phyloP scores from a whole-genome alignment of 2,329 filamentous ascomycete genomes.

The Xylariaceae sp. region DNA sequence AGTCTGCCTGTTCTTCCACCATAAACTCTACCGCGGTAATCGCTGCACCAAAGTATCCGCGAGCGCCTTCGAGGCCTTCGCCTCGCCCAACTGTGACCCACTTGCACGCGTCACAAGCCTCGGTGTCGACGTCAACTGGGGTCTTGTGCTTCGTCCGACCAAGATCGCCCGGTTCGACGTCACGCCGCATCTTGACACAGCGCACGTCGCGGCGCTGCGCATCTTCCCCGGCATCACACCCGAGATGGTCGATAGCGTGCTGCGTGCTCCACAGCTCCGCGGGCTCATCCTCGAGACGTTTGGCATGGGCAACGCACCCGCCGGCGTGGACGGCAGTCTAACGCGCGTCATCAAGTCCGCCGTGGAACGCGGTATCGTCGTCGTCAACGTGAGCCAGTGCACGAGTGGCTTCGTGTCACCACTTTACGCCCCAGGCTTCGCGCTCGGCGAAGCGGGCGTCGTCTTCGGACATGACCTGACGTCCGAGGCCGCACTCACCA shows the following conservation, averaged over 20 bases:
- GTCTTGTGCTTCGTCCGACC: conserved; percentile 75
- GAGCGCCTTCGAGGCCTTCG: conserved; percentile 85
- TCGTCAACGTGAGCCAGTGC: conserved; percentile 94
- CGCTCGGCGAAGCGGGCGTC: conserved; percentile 81
- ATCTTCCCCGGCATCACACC: conserved; percentile 93
- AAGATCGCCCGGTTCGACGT: conserved; percentile 77
- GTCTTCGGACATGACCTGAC: conserved; percentile 91
- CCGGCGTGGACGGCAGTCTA: conserved; percentile 78
- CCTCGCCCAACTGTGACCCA: conserved; percentile 83
- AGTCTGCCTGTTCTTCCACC: conserved; percentile 93
- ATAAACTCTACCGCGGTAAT: conserved; percentile 88
- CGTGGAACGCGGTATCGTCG: conserved; percentile 79
- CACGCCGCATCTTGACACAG: conserved; percentile 78
- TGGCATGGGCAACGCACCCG: conserved; percentile 89
- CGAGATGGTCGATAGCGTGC: conserved; percentile 88
- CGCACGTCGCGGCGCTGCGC: conserved; percentile 87
- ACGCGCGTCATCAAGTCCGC: conserved; percentile 79
- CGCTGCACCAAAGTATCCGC: conserved; percentile 87
- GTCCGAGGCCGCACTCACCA: conserved; percentile 88
- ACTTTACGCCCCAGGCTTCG: conserved; percentile 78
- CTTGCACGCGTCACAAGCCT: conserved; percentile 82
- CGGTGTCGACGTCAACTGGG: conserved; percentile 82
- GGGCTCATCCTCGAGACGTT: conserved; percentile 91
- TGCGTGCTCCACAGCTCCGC: conserved; percentile 76
- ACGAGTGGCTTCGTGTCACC: conserved; percentile 77